Evolutionary conservation across 2,329 filamentous ascomycete species (phyloP).

Genomic region (Ophiostoma triangulosporum): DNA sequence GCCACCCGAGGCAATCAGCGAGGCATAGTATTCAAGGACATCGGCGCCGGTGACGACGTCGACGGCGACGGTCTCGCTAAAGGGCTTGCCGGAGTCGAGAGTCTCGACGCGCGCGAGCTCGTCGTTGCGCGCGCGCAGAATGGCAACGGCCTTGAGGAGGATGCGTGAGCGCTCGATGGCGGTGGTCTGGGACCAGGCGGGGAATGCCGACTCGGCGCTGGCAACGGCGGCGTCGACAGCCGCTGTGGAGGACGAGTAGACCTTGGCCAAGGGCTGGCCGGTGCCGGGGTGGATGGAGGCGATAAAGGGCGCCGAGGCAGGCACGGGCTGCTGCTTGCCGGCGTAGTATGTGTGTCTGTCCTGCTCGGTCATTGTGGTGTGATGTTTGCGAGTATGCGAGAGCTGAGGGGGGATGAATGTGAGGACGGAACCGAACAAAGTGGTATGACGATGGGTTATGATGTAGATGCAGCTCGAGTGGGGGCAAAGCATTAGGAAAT

Average conservation of each 20-base stretch:
- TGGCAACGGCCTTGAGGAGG: conserved; percentile 58
- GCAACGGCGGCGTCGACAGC: conserved; percentile 55
- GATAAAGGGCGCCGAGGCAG: conserved; percentile 46
- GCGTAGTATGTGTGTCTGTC: conserved; percentile 60
- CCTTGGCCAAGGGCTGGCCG: conserved; percentile 51
- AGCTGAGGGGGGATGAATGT: neutral
- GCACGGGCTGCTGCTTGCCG: conserved; percentile 49
- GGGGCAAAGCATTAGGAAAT: neutral
- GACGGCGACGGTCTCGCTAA: conserved; percentile 69
- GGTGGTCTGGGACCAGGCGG: conserved; percentile 61
- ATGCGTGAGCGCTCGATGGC: conserved; percentile 63
- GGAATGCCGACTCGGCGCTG: conserved; percentile 59
- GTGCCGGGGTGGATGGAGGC: conserved; percentile 63
- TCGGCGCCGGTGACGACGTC: conserved; percentile 44
- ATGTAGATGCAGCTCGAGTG: neutral
- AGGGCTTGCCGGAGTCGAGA: conserved; percentile 75
- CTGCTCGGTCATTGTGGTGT: conserved; percentile 7
- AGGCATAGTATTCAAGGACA: conserved; percentile 28
- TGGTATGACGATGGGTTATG: neutral
- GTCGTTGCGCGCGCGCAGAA: conserved; percentile 67
- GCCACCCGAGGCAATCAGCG: conserved; percentile 19
- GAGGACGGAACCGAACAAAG: neutral
- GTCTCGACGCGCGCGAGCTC: conserved; percentile 69
- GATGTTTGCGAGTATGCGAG: too few species aligned
- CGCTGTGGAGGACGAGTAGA: conserved; percentile 52